A percentile compares a stretch with the other conserved stretches of the same genome.
These are phyloP conservation scores for Austropuccinia psidii DNA, from an alignment of 1,284 basidiomycete genomes.

Conservation along the genomic window DNA sequence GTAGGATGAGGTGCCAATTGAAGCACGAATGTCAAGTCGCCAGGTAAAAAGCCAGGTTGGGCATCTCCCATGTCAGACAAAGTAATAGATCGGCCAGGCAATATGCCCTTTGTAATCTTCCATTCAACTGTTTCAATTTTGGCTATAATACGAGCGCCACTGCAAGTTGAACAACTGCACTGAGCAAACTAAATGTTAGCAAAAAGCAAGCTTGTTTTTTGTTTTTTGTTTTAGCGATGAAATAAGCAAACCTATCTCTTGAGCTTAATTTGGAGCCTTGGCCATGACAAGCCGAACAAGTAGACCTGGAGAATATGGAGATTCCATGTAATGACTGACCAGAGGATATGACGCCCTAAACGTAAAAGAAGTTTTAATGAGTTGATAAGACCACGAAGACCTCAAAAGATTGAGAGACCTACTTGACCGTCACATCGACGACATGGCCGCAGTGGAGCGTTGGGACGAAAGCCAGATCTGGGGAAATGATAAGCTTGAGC, in stretches of 20 bases:
- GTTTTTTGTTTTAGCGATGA: too few relatives aligned
- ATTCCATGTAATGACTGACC: not conserved
- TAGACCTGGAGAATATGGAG: not conserved
- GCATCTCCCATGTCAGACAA: not conserved
- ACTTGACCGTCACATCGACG: constrained; percentile 10
- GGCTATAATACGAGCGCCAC: constrained; percentile 3
- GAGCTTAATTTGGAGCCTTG: constrained; percentile 17
- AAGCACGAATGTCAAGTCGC: constrained; percentile 12
- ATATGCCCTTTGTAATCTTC: constrained; percentile 15
- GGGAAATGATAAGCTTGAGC: constrained; percentile 39
- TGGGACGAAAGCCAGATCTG: constrained; percentile 40
- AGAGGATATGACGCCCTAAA: constrained; percentile 2
- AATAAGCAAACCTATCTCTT: constrained; percentile 12
- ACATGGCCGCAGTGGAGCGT: not conserved
- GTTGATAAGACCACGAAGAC: not conserved
- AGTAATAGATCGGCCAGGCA: not conserved
- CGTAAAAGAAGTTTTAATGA: not conserved
- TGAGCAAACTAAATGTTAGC: too few relatives aligned
- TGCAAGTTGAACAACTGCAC: constrained; percentile 10
- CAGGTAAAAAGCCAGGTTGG: constrained; percentile 18
- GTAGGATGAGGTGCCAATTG: constrained; percentile 4
- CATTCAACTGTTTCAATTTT: not conserved
- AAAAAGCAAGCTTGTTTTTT: too few relatives aligned
- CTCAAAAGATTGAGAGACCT: not conserved
- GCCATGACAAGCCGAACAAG: constrained; percentile 6